Conservation (phyloP, 306 rosid species). For the Inga laurina region DNA sequence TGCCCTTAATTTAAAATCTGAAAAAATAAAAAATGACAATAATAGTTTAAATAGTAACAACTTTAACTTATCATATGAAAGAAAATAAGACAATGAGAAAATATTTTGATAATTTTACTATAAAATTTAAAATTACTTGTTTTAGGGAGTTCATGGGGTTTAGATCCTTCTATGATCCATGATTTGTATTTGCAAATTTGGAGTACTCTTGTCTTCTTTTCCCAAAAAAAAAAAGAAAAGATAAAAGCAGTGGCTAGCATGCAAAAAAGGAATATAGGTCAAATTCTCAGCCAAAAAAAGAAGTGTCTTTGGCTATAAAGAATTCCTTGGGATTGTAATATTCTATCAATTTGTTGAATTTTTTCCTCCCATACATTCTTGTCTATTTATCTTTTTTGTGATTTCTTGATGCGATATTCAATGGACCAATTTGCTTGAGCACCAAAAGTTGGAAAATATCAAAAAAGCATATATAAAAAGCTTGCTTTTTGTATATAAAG, state of each 20-base stretch:
- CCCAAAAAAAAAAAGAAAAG: background rate
- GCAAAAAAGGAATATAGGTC: conserved; percentile 9
- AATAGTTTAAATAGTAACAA: no score
- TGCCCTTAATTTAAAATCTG: no score
- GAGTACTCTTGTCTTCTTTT: background rate
- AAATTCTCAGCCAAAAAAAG: background rate
- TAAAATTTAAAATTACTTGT: no score
- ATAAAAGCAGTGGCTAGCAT: background rate
- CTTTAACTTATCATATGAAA: background rate
- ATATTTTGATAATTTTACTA: no score
- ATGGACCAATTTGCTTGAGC: background rate
- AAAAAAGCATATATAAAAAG: background rate
- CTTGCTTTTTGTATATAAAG: background rate
- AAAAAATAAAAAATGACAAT: no score
- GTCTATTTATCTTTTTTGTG: background rate
- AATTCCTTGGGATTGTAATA: background rate
- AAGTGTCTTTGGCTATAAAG: background rate
- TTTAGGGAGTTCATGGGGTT: no score
- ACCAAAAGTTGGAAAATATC: background rate
- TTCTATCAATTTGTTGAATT: background rate
- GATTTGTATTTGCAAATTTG: no score
- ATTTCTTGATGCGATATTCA: background rate
- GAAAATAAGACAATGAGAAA: background rate
- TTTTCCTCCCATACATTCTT: background rate
- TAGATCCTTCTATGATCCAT: no score